Evolutionary conservation across 176 grass and related monocot species (phyloP), one percentile per base, ranked within the genome.

Genomic region (Oropetium thomaeum): DNA sequence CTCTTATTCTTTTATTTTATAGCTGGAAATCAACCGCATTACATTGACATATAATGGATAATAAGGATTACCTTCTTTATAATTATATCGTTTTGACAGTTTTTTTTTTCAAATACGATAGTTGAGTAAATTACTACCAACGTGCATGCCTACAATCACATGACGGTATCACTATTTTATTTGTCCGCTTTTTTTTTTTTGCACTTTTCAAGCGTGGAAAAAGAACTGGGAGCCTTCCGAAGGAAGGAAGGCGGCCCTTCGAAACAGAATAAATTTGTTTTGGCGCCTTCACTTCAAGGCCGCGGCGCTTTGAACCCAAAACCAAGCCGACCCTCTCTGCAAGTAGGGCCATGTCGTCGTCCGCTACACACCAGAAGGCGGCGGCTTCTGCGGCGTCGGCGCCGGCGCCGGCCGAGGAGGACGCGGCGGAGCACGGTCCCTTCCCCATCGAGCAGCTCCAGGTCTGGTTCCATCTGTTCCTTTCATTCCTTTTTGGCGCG

Each of bases 371-470:
- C 34, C 72, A 77, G 72, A 75, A 71, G 84, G 59, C 54, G 64
- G 48, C 74, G 35, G 69, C 39, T 15, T 11, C 9, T 41, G 39
- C n/a, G 28, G 58, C 76, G 26, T 35, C 49, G 5, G 6, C 64
- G 52, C 16, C 65, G 41, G 25, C 20, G 48, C 20, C 23, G 37
- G 58, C 47, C 1, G 79, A 54, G 79, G 73, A 55, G 48, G 74
- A 26, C 43, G 86, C 68, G 20, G 70, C 38, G 54, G 69, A 84
- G 69, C 75, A 75, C n/a, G 81, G 70, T 29, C 86, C 81, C 23
- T 88, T 87, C 65, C 78, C 85, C 31, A 75, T 91, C 62, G 85
- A 91, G 40, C 81, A 87, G 26, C 89, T 91, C 27, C 89, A 91
- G 89, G 89, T 87, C 28, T 11, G n/a, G 10, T 37, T 29, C 34